phyloP scores from a whole-genome alignment of 2,329 filamentous ascomycete genomes.

The Fusarium chlamydosporum region DNA sequence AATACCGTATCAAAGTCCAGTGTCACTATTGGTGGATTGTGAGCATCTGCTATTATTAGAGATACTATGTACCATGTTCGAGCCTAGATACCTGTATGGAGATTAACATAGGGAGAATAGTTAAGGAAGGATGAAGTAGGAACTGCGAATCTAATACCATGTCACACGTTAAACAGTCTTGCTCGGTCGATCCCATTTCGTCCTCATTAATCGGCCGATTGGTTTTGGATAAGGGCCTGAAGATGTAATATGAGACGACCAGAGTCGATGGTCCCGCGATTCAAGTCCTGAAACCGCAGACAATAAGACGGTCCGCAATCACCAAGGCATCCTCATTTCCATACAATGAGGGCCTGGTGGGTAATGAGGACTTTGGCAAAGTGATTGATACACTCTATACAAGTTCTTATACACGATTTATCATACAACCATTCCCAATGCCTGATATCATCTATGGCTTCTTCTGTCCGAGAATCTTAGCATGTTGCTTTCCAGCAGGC shows the following conservation, averaged over 20 bases:
- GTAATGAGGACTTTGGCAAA: neutral
- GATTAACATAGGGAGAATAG: neutral
- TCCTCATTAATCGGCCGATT: neutral
- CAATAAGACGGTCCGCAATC: neutral
- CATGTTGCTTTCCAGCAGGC: constrained; percentile 30
- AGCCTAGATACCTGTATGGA: neutral
- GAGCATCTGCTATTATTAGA: constrained; percentile 2
- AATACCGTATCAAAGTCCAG: neutral
- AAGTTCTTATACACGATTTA: constrained; percentile 49
- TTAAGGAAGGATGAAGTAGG: neutral
- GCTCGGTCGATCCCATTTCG: neutral
- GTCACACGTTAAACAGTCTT: neutral
- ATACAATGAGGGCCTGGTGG: neutral
- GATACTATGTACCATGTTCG: neutral
- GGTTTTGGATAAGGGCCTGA: neutral
- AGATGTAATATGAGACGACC: neutral
- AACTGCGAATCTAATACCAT: neutral
- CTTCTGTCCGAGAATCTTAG: constrained; percentile 39
- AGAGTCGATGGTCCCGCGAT: neutral
- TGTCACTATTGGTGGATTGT: neutral
- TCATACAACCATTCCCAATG: constrained; percentile 49
- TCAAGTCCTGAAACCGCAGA: neutral
- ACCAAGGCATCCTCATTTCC: neutral
- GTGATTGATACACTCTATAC: constrained; percentile 40
- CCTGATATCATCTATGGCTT: constrained; percentile 31